Percentiles rank a stretch among this genome's conserved stretches.
Conservation (phyloP, 2,329 filamentous ascomycete species). For the Rachicladosporium sp. region DNA sequence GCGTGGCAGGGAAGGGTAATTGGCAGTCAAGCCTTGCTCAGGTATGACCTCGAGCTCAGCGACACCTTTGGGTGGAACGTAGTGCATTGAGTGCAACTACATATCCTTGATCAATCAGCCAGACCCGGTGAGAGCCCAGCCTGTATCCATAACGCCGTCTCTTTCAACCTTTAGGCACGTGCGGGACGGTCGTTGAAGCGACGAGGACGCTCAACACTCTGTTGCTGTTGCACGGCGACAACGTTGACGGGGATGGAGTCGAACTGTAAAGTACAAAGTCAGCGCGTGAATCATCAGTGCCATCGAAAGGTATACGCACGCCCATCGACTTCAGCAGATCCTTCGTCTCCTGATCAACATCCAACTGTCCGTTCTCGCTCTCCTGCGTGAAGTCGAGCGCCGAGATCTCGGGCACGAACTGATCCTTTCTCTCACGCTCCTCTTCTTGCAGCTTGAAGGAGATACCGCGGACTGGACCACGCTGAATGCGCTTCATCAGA, state of each 20-base stretch:
- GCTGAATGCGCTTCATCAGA: conserved; percentile 98
- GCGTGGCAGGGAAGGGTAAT: too few relatives aligned
- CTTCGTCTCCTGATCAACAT: conserved; percentile 96
- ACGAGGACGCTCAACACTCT: conserved; percentile 69
- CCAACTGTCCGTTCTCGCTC: conserved; percentile 82
- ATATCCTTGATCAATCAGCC: too few relatives aligned
- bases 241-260: conserved; percentile 96
- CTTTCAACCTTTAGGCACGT: too few relatives aligned
- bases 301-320: conserved; percentile 49
- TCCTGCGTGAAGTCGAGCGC: conserved; percentile 96
- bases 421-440: conserved; percentile 99
- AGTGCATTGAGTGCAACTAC: too few relatives aligned
- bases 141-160: too few relatives aligned
- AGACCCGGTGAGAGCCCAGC: too few relatives aligned
- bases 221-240: conserved; percentile 76
- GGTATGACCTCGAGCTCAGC: too few relatives aligned
- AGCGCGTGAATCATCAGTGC: neutral
- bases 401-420: conserved; percentile 98
- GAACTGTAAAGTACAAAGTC: conserved; percentile 49
- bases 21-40: too few relatives aligned
- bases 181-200: conserved; percentile 55
- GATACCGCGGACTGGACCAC: conserved; percentile 97
- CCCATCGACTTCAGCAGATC: conserved; percentile 97
- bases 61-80: too few relatives aligned
- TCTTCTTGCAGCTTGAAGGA: conserved; percentile 99